phyloP scores from a whole-genome alignment of 2,329 filamentous ascomycete species.

The Fusarium kyushuense region DNA sequence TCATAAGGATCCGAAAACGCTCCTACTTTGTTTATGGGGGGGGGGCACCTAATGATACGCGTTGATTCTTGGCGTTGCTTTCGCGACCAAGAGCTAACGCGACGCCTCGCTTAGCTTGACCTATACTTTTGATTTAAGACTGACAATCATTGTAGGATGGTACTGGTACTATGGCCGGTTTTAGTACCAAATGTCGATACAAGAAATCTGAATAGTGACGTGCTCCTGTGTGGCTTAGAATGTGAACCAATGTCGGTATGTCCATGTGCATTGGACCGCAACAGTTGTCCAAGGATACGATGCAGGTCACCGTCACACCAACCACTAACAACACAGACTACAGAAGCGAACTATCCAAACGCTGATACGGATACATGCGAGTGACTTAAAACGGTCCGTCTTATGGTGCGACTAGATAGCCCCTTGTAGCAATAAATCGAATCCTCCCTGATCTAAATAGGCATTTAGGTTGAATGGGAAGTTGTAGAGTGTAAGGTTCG shows the following conservation, averaged over 20 bases:
- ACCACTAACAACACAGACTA: slow-evolving; percentile 3
- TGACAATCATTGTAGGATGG: background rate
- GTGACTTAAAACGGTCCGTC: background rate
- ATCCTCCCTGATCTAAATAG: background rate
- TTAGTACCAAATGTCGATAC: background rate
- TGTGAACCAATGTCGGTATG: background rate
- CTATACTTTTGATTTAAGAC: background rate
- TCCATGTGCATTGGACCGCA: background rate
- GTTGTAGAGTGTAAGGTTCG: background rate
- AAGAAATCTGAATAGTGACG: background rate
- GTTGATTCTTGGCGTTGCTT: slow-evolving; percentile 20
- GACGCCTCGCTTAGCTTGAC: background rate
- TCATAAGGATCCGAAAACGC: background rate
- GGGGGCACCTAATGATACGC: slow-evolving; percentile 6
- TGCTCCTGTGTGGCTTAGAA: background rate
- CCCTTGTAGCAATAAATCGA: background rate
- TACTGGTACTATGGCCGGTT: background rate
- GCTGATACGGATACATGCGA: background rate
- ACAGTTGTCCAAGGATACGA: background rate
- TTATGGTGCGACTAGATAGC: background rate
- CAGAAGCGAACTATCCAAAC: background rate
- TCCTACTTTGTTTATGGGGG: background rate
- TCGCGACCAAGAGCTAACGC: slow-evolving; percentile 20
- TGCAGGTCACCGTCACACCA: slow-evolving; percentile 1
- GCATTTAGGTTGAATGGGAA: background rate